Evolutionary conservation across 2,329 filamentous ascomycete genomes (phyloP).

Genomic region (Fusarium coffeatum): DNA sequence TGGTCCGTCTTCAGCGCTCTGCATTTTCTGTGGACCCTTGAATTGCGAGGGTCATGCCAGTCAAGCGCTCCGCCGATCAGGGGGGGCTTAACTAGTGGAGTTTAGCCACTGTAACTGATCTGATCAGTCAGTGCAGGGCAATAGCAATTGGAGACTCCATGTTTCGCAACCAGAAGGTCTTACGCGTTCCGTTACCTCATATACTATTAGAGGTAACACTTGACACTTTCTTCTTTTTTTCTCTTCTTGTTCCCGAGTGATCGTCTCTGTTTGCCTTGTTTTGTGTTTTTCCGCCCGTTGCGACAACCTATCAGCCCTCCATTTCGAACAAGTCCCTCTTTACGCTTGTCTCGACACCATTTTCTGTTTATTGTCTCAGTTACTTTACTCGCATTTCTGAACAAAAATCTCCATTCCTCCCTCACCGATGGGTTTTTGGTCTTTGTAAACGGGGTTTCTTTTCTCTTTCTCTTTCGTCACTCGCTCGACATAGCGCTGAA

Average conservation of each 20-base stretch:
- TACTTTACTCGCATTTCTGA: not conserved
- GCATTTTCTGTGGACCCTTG: slow-evolving; percentile 15
- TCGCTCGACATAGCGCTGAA: slow-evolving; percentile 17
- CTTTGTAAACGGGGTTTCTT: not conserved
- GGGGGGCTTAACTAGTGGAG: not conserved
- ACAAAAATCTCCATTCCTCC: slow-evolving; percentile 5
- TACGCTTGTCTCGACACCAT: slow-evolving; percentile 26
- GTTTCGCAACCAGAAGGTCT: slow-evolving; percentile 18
- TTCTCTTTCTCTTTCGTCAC: slow-evolving; percentile 3
- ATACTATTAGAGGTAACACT: slow-evolving; percentile 17
- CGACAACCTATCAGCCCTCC: not conserved
- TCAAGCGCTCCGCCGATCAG: slow-evolving; percentile 21
- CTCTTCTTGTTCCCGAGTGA: slow-evolving; percentile 3
- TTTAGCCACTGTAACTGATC: not conserved
- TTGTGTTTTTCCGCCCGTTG: not conserved
- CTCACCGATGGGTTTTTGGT: slow-evolving; percentile 10
- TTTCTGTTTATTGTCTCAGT: slow-evolving; percentile 14
- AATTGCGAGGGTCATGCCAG: slow-evolving; percentile 13
- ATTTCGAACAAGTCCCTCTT: slow-evolving; percentile 26
- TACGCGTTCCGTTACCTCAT: slow-evolving; percentile 35
- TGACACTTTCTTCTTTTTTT: not conserved
- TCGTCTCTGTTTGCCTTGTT: slow-evolving; percentile 4
- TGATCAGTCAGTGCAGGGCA: not conserved
- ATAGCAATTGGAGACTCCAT: not conserved
- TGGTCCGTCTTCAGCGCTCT: not conserved